phyloP scores from a whole-genome alignment of 768 basidiomycete species.

The Termitomyces sp. region DNA sequence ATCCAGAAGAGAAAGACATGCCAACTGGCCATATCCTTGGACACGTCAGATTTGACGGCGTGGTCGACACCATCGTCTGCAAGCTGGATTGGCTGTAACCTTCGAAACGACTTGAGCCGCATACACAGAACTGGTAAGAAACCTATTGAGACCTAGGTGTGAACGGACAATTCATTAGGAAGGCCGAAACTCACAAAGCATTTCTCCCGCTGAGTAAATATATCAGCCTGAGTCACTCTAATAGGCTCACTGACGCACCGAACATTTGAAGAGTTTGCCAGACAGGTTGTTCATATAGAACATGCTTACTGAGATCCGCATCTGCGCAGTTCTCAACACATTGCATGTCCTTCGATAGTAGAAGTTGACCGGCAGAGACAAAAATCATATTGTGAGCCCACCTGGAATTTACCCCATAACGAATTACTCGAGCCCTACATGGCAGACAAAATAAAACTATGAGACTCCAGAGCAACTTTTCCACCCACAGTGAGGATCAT shows the following conservation, averaged over 20 bases:
- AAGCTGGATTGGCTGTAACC: constrained; percentile 47
- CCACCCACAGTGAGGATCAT: constrained; percentile 81
- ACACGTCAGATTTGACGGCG: constrained; percentile 23
- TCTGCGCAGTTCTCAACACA: constrained; percentile 90
- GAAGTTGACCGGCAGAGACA: background rate
- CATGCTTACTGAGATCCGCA: constrained; percentile 48
- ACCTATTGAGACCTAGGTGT: constrained; percentile 37
- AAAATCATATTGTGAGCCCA: constrained; percentile 16
- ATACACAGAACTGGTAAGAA: constrained; percentile 79
- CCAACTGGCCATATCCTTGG: constrained; percentile 53
- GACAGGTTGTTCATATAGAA: constrained; percentile 91
- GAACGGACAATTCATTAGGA: constrained; percentile 7
- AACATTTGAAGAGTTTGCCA: constrained; percentile 93
- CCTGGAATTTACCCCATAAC: constrained; percentile 82
- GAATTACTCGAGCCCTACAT: constrained; percentile 73
- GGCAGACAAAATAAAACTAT: background rate
- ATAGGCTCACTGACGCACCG: constrained; percentile 39
- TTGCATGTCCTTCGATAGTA: constrained; percentile 78
- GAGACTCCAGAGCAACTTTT: background rate
- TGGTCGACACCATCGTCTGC: constrained; percentile 33
- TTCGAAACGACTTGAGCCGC: constrained; percentile 44
- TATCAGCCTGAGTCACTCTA: constrained; percentile 16
- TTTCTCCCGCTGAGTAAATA: constrained; percentile 73
- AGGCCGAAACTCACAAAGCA: constrained; percentile 65
- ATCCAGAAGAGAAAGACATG: constrained; percentile 36